Evolutionary conservation across 1,284 basidiomycete genomes (phyloP), one percentile per base, ranked within the genome.

Genomic region (Ustilago esculenta): DNA sequence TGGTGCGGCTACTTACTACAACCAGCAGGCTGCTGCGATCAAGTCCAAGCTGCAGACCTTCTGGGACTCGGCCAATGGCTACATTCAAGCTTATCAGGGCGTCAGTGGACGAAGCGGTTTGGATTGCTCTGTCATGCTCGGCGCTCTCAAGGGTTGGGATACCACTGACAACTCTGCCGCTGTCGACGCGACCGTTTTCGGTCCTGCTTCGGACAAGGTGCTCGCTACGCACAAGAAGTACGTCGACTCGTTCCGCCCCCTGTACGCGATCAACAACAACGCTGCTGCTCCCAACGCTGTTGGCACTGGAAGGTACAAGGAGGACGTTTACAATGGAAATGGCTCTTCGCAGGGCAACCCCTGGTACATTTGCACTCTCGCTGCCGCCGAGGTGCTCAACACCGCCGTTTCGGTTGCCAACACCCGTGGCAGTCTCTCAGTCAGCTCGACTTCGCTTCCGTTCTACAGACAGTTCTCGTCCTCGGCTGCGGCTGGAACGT

Each of bases 301-400:
- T 4, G 66, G 52, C 7, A 60, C 58, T 10, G 73, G 73, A 12
- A 51, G 73, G 11, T 75, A 75, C 45, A 36, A 33, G 0, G 53
- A 55, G 29, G 73, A 75, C 35, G 49, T 63, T 3, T 75, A 73
- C 56, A 45, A 66, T 21, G 73, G 73, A 12, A 47, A 51, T 9
- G 51, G 43, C 15, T 57, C 50, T 3, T 59, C 57, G 17, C 42
- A 65, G 47, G 72, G 69, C 42, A 75, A 75, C 51, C 73, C 73
- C 12, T 75, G 73, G 73, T 75, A 55, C 66, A 55, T 75, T 30
- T 72, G 69, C 45, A 75, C 73, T 3, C 53, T 63, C 2, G 66
- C 73, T 11, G 61, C 65, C 1, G 66, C 68, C 25, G 73, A 75
- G 59, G 53, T 75, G 15, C 55, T 75, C 41, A 64, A 75, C 70